phyloP scores from a whole-genome alignment of 495 filamentous ascomycete genomes.

The Tetracladium marchalianum region DNA sequence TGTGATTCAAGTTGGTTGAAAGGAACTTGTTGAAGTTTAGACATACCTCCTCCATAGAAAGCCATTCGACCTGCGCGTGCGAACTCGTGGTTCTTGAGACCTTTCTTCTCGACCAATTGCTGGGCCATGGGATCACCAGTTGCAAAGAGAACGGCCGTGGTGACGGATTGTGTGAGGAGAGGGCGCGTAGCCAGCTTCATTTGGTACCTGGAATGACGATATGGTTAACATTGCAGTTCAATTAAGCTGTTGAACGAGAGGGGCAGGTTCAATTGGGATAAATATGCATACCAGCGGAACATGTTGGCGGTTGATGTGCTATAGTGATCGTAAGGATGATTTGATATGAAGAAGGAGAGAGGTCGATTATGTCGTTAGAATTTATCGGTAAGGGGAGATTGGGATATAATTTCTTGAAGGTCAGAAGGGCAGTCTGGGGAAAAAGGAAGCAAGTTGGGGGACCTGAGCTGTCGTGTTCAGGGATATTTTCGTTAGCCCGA shows the following conservation, averaged over 20 bases:
- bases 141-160: conserved; percentile 80
- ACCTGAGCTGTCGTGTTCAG: too few species aligned
- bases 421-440: too few species aligned
- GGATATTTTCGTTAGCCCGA: too few species aligned
- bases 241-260: not conserved
- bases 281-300: conserved; percentile 16
- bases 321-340: too few species aligned
- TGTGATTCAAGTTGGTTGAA: not conserved
- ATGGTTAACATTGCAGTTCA: conserved; percentile 1
- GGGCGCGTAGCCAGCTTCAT: conserved; percentile 69
- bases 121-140: conserved; percentile 89
- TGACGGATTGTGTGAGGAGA: conserved; percentile 79
- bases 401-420: too few species aligned
- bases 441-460: too few species aligned
- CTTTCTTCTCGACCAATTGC: conserved; percentile 78
- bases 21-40: not conserved
- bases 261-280: not conserved
- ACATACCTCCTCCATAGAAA: conserved; percentile 77
- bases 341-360: too few species aligned
- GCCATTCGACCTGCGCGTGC: conserved; percentile 82
- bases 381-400: too few species aligned
- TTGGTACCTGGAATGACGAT: conserved; percentile 64
- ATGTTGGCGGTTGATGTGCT: conserved; percentile 7
- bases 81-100: conserved; percentile 69
- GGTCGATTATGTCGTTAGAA: too few species aligned